Evolutionary conservation across 768 basidiomycete species (phyloP), one percentile per base, ranked within the genome.

Genomic region (Tylopilus plumbeoviolaceoides): DNA sequence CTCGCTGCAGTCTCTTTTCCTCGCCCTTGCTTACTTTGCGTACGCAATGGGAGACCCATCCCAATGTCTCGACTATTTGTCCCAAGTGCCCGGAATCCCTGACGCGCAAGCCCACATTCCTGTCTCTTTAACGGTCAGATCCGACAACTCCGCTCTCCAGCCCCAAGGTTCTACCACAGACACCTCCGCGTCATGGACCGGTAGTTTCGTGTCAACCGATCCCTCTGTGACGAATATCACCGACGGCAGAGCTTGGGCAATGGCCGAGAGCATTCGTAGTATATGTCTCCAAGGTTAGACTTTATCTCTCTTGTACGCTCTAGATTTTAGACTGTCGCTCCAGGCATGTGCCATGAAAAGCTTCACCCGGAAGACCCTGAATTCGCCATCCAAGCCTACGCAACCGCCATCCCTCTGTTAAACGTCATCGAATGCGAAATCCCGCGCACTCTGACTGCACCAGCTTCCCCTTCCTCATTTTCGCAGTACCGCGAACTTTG

Each of bases 331-430:
- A 30, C 28, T 47, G 45, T 51, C 21, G 30, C 39, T 30, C 31
- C 57, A 92, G 93, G 91, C 48, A 89, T 95, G 84, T 81, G 80
- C 5, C 70, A 79, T 50, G 93, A 95, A 65, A 77, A 71, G 41
- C 69, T 89, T 14, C 68, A 73, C 39, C 77, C 81, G 4, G 61
- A 72, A 2, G 71, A 81, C 25, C 76, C 76, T 0, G 65, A 70
- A 35, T 70, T 69, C 33, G 85, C 87, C 2, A 73, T 89, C n/a
- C 62, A 72, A 38, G 68, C 76, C 2, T 92, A 91, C 63, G 63
- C 77, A 12, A 58, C 73, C 7, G 79, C 79, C 0, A 65, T 84
- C 6, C 78, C 83, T 3, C 74, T 87, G 12, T 74, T 92, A 43
- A 67, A 72, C 4, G 62, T 73, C 25, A 67, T 80, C 35, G 74